Percentiles rank a stretch among this genome's conserved stretches.
Evolutionary conservation across 192 early-diverging fungal genomes (phyloP).

Genomic region (Gonapodya sp.): DNA sequence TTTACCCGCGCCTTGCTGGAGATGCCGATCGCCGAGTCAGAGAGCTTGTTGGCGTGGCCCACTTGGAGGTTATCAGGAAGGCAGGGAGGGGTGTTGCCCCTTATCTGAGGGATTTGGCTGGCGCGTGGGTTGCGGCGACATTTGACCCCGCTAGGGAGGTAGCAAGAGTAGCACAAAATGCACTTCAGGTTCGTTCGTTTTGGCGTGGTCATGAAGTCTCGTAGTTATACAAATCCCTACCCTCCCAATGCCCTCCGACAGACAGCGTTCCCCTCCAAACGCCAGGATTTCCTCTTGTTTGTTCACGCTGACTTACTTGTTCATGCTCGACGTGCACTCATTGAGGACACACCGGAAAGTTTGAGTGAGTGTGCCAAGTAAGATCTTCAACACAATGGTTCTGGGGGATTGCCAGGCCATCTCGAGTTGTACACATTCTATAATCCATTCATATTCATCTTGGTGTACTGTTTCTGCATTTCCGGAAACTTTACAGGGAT

Average conservation of each 20-base stretch:
- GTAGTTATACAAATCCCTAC: too few relatives aligned
- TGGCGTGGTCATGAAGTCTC: too few relatives aligned
- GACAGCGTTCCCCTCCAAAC: slow-evolving; percentile 76
- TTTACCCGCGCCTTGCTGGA: slow-evolving; percentile 53
- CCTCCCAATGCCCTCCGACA: slow-evolving; percentile 16
- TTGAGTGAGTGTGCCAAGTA: slow-evolving; percentile 50
- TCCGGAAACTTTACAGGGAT: too few relatives aligned
- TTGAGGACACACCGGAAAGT: slow-evolving; percentile 70
- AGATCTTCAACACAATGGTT: too few relatives aligned
- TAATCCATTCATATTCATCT: too few relatives aligned
- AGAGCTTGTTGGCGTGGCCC: slow-evolving; percentile 51
- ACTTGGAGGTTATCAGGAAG: slow-evolving; percentile 54
- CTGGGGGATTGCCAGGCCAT: too few relatives aligned
- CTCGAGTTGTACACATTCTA: too few relatives aligned
- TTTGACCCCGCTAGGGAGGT: slow-evolving; percentile 81
- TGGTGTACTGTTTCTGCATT: too few relatives aligned
- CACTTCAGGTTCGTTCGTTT: slow-evolving; percentile 51
- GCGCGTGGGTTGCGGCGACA: slow-evolving; percentile 68
- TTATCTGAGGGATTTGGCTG: slow-evolving; percentile 69
- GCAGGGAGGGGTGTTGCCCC: slow-evolving; percentile 67
- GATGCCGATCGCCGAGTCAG: slow-evolving; percentile 84
- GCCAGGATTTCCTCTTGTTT: slow-evolving; percentile 61
- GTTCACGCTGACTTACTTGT: slow-evolving; percentile 64
- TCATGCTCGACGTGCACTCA: slow-evolving; percentile 55
- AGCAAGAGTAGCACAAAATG: slow-evolving; percentile 40